Percentiles rank a stretch among this genome's conserved stretches.
Evolutionary conservation across 257 asterid species (phyloP).

Genomic region (Jasminum sambac): DNA sequence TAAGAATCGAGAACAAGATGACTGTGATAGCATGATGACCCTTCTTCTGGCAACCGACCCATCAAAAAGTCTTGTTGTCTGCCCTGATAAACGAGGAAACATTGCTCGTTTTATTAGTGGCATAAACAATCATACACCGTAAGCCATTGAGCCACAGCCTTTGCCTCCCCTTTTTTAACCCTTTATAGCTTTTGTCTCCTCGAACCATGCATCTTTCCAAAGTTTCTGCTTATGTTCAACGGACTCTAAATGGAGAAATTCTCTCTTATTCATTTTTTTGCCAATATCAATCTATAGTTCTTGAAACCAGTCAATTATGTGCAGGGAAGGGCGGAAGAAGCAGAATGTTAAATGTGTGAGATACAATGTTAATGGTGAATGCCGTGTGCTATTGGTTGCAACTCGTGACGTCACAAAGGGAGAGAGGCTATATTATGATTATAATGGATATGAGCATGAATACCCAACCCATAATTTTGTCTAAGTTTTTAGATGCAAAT

Average conservation of each 20-base stretch:
- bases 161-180: slow-evolving; percentile 15
- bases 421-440: slow-evolving; percentile 86
- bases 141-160: slow-evolving; percentile 36
- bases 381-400: slow-evolving; percentile 69
- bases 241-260: background rate
- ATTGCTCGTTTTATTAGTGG: slow-evolving; percentile 83
- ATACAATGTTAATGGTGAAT: slow-evolving; percentile 60
- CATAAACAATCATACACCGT: slow-evolving; percentile 77
- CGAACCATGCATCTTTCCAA: slow-evolving; percentile 23
- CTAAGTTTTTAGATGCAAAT: slow-evolving; percentile 28
- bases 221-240: slow-evolving; percentile 9
- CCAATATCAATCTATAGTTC: slow-evolving; percentile 21
- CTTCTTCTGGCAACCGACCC: slow-evolving; percentile 68
- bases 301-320: slow-evolving; percentile 28
- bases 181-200: slow-evolving; percentile 19
- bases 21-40: slow-evolving; percentile 91
- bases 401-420: slow-evolving; percentile 75
- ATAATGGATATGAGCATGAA: slow-evolving; percentile 84
- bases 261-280: slow-evolving; percentile 11
- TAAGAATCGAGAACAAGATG: slow-evolving; percentile 67
- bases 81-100: slow-evolving; percentile 89
- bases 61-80: slow-evolving; percentile 63
- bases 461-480: slow-evolving; percentile 84
- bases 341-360: slow-evolving; percentile 84
- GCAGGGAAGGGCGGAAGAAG: slow-evolving; percentile 86